A percentile compares a stretch with the other conserved stretches of the same genome.
phyloP scores from a whole-genome alignment of 331 rosid species.

The Cydonia oblonga region DNA sequence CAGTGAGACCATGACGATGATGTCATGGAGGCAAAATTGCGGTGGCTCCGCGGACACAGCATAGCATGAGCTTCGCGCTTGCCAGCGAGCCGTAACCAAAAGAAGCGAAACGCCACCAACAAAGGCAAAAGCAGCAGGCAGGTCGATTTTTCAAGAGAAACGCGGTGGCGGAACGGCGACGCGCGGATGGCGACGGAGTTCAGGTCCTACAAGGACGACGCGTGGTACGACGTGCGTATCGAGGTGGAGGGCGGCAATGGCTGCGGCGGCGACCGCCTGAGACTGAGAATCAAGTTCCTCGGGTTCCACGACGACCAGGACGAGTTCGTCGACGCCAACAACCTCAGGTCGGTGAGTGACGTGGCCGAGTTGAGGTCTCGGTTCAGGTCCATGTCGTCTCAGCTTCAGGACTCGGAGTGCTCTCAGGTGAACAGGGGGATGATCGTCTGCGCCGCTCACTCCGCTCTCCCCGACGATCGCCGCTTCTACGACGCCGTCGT shows the following conservation, averaged over 20 bases:
- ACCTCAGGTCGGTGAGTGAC: not conserved
- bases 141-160: not conserved
- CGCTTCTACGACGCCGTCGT: conserved; percentile 67
- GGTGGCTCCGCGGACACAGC: too few relatives aligned
- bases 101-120: not conserved
- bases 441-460: conserved; percentile 46
- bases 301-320: conserved; percentile 26
- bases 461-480: conserved; percentile 21
- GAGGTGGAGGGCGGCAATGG: too few relatives aligned
- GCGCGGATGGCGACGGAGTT: conserved; percentile 25
- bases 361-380: conserved; percentile 23
- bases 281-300: conserved; percentile 19
- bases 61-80: not conserved
- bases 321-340: not conserved
- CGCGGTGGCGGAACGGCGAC: not conserved
- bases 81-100: not conserved
- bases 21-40: too few relatives aligned
- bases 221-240: too few relatives aligned
- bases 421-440: conserved; percentile 8
- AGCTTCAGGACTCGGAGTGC: conserved; percentile 69
- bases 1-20: too few relatives aligned
- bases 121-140: not conserved
- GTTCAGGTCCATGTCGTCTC: conserved; percentile 41
- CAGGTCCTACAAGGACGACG: conserved; percentile 33
- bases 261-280: not conserved